Base-by-base conservation (phyloP, 345 rosid genomes). In the Raphanus sativus region DNA sequence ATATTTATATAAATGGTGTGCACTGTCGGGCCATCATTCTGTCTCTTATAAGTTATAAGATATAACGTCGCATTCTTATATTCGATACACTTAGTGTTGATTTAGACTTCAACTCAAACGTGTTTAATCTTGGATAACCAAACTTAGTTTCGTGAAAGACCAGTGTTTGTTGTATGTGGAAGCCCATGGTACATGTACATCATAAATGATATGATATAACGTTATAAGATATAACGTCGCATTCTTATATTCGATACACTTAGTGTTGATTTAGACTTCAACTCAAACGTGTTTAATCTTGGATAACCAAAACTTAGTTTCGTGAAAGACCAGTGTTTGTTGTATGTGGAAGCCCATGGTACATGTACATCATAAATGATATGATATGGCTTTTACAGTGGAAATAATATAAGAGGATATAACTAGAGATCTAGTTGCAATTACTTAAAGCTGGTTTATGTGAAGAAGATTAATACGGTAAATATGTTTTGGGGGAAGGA, bases 21-120 rank as follows among this genome's bases (percentile, higher is more conserved):
- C 64, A 69, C 54, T 70, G 70, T 70, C 65, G 64, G 21, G 29
- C 52, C 76, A 77, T 71, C 81, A 77, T 70, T 40, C 65, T 77
- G 80, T 70, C 80, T 70, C 65, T 64, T 29, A 42, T 26, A 59
- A 36, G 66, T 64, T 29, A 42, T 38, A 58, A 36, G 56, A 4
- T 59, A 30, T 64, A 63, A 21, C 48, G 62, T 76, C 75, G 55
- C 75, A 76, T 62, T 73, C 40, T n/a, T 54, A 52, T 61, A 34
- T 24, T 48, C 15, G 34, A 67, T 29, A 67, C 34, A 48, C 29
- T 12, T 38, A 34, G 15, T 9, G 77, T 29, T 24, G 4, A 5
- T 15, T 13, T 24, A 33, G 56, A 15, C 48, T 33, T 59, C 36
- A 67, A 28, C 16, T 67, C 60, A 55, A 58, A 60, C 62, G 33